Evolutionary conservation across 1,284 basidiomycete species (phyloP), one percentile per base, ranked within the genome.

Genomic region (Trichosporon sp.): DNA sequence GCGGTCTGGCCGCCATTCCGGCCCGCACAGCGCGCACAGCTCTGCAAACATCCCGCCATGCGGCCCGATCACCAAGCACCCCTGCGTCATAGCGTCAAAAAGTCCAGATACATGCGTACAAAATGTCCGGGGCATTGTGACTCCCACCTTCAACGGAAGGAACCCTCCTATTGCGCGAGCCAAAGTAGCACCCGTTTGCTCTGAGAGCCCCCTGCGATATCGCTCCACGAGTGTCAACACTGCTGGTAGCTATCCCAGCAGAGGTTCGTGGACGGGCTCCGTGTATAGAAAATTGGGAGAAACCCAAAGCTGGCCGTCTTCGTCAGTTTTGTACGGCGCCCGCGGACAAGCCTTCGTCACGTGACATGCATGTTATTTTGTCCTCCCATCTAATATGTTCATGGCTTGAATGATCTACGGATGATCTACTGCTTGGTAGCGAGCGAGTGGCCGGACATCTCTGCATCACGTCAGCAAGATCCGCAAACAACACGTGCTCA

Each of bases 41-140:
- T 23, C 51, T 6, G 21, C 23, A 58, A 31, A 3, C 29, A 31
- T 9, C 13, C 27, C 9, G 29, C 18, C 38, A n/a, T 15, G 8
- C 15, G 18, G 38, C n/a, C 18, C 38, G 56, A 31, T n/a, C 29
- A 51, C 18, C 18, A 21, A n/a, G 23, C 3, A 11, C 8, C 21
- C 18, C n/a, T 21, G 51, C 51, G 21, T 23, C 23, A 53, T 53
- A 12, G 23, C 23, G 25, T 53, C 2, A 53, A 25, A 23, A 53
- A 53, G 21, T 25, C 51, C 6, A 25, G 11, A n/a, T 27, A 9
- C 47, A 56, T 42, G 38, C 13, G 15, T 60, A 60, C 11, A 21
- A 44, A 56, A 70, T 72, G 62, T 72, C 11, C 62, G 68, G 71
- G 69, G 71, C 71, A 68, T 70, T 64, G 71, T 70, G 71, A 72